These are phyloP conservation scores for Candida morakotiae DNA, from an alignment of 805 yeast species.

Conservation along the genomic window DNA sequence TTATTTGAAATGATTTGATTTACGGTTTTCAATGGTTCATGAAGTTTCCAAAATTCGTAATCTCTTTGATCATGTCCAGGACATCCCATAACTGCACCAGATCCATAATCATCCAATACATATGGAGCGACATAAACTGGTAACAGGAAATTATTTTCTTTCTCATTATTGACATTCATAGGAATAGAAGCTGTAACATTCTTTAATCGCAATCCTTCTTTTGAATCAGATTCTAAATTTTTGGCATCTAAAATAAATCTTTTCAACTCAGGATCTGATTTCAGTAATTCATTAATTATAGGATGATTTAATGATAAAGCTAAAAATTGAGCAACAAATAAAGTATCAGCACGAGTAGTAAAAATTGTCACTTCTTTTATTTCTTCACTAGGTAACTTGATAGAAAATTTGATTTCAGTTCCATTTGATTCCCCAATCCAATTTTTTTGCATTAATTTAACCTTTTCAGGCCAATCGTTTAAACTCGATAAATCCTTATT, in stretches of 20 bases:
- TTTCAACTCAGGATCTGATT: conserved; percentile 35
- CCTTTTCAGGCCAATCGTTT: conserved; percentile 82
- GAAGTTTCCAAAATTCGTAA: conserved; percentile 69
- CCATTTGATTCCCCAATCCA: conserved; percentile 94
- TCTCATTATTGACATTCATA: conserved; percentile 31
- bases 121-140: conserved; percentile 92
- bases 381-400: conserved; percentile 9
- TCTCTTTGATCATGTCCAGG: conserved; percentile 93
- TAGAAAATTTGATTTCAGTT: conserved; percentile 57
- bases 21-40: conserved; percentile 44
- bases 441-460: conserved; percentile 82
- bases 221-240: conserved; percentile 21
- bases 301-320: conserved; percentile 77
- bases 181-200: conserved; percentile 55
- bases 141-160: conserved; percentile 23
- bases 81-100: conserved; percentile 97
- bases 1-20: conserved; percentile 44
- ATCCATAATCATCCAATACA: conserved; percentile 78
- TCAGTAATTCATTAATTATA: conserved; percentile 39
- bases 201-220: conserved; percentile 54
- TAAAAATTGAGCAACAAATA: conserved; percentile 76
- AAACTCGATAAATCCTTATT: conserved; percentile 59
- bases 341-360: conserved; percentile 89
- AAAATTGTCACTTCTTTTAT: conserved; percentile 47
- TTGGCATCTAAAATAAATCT: conserved; percentile 53